Evolutionary conservation across 2,329 filamentous ascomycete species (phyloP), one percentile per base, ranked within the genome.

Genomic region (Phoma sp.): DNA sequence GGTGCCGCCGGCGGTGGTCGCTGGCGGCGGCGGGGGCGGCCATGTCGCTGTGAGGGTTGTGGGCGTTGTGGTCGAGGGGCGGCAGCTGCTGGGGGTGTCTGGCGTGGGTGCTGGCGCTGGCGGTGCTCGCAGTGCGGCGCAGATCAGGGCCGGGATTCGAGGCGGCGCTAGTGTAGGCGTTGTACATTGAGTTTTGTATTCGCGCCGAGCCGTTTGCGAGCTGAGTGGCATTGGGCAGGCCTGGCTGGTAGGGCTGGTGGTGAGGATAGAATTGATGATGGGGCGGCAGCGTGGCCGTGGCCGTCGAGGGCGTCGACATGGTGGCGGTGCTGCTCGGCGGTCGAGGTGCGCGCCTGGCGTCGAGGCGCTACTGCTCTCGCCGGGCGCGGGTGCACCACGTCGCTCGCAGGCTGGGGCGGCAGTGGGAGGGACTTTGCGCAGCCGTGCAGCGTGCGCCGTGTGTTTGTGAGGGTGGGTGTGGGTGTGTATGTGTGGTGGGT

Each of bases 231-330:
- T 76, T 76, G 61, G 71, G 61, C 45, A 74, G 62, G 57, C 49
- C 56, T 15, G 70, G 62, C 58, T 37, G 52, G 46, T 55, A 51
- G 25, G 52, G 36, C 55, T 75, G 71, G 61, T 76, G 75, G 69
- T 76, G 76, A 60, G 74, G 64, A 71, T 75, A 76, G 58, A 73
- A 74, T 55, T 74, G 73, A 57, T 75, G 74, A 63, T 74, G 74
- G 53, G 72, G 71, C 52, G 74, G 70, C 44, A 77, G 73, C 32
- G 74, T 76, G 48, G 75, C 76, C 52, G 76, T 78, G 54, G 75
- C 76, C 10, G 76, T 78, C 43, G 75, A 77, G 53, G 76, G 76
- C 55, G 76, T 78, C 61, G 75, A 77, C 76, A 78, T 78, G 62
- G 66, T 66, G 49, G 44, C 55, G 57, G 55, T 57, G 65, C 50